Conservation (phyloP, 2,329 filamentous ascomycete genomes). For the Coleophoma cylindrospora region DNA sequence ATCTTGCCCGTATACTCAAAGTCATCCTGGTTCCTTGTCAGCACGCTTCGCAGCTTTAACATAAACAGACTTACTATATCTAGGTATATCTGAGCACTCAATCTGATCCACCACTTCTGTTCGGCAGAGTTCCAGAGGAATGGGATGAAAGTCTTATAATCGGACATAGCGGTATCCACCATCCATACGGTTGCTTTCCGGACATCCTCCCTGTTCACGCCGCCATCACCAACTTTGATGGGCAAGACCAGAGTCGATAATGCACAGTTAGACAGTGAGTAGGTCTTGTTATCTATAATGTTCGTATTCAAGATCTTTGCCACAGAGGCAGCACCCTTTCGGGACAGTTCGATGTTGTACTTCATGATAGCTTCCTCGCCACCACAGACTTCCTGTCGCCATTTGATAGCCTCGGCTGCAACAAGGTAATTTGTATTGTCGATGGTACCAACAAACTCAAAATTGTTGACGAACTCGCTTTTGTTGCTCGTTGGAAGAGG, state of each 20-base stretch:
- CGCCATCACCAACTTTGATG: constrained; percentile 32
- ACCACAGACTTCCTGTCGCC: constrained; percentile 62
- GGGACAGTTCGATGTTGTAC: constrained; percentile 61
- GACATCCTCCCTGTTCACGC: constrained; percentile 22
- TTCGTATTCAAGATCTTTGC: constrained; percentile 64
- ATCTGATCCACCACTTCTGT: constrained; percentile 58
- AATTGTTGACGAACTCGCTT: constrained; percentile 60
- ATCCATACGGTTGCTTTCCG: constrained; percentile 52
- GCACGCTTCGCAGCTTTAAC: not conserved
- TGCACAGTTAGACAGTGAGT: constrained; percentile 59
- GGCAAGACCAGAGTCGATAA: constrained; percentile 74
- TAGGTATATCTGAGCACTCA: constrained; percentile 84
- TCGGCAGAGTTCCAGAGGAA: constrained; percentile 51
- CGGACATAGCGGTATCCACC: constrained; percentile 41
- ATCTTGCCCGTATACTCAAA: constrained; percentile 62
- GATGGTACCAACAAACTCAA: constrained; percentile 72
- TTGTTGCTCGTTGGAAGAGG: constrained; percentile 34
- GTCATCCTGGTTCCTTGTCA: constrained; percentile 41
- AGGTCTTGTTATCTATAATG: constrained; percentile 61
- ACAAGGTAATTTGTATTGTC: constrained; percentile 71
- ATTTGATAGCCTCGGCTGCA: constrained; percentile 66
- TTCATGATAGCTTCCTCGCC: constrained; percentile 66
- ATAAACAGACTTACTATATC: constrained; percentile 38
- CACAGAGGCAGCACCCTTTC: constrained; percentile 54
- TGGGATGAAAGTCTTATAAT: constrained; percentile 65